Conservation (phyloP, 331 rosid species). For the Pyrus hybrid region DNA sequence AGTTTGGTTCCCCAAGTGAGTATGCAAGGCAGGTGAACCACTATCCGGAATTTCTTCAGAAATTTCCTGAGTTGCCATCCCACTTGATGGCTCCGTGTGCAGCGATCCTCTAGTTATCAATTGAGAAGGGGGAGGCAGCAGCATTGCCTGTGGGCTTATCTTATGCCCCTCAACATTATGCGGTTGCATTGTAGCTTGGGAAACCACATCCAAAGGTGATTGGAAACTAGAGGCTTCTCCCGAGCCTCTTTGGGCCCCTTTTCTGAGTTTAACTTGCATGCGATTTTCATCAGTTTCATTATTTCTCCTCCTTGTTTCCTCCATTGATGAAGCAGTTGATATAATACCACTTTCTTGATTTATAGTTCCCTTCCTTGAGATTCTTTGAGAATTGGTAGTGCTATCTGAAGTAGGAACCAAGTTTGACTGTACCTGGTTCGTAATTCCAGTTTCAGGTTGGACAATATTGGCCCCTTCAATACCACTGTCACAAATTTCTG, state of each 20-base stretch:
- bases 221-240: conserved; percentile 32
- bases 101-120: conserved; percentile 31
- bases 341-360: conserved; percentile 29
- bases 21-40: conserved; percentile 10
- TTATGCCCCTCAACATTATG: conserved; percentile 25
- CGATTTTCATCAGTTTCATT: conserved; percentile 43
- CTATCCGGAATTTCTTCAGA: conserved; percentile 39
- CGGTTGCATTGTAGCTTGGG: conserved; percentile 26
- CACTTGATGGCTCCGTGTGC: conserved; percentile 22
- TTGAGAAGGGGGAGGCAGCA: conserved; percentile 55
- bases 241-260: conserved; percentile 25
- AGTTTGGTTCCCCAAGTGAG: conserved; percentile 21
- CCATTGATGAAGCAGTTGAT: conserved; percentile 24
- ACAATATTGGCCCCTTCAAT: conserved; percentile 23
- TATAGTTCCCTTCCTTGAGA: conserved; percentile 24
- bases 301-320: conserved; percentile 34
- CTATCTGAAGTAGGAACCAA: conserved; percentile 26
- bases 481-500: conserved; percentile 29
- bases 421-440: conserved; percentile 27
- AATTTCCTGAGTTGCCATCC: conserved; percentile 22
- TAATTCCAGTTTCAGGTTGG: conserved; percentile 31
- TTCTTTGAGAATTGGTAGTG: conserved; percentile 29
- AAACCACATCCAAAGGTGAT: conserved; percentile 29
- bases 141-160: conserved; percentile 30
- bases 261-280: conserved; percentile 19